Conservation (phyloP, 352 stramenopile species). For the Phytophthora sp. region DNA sequence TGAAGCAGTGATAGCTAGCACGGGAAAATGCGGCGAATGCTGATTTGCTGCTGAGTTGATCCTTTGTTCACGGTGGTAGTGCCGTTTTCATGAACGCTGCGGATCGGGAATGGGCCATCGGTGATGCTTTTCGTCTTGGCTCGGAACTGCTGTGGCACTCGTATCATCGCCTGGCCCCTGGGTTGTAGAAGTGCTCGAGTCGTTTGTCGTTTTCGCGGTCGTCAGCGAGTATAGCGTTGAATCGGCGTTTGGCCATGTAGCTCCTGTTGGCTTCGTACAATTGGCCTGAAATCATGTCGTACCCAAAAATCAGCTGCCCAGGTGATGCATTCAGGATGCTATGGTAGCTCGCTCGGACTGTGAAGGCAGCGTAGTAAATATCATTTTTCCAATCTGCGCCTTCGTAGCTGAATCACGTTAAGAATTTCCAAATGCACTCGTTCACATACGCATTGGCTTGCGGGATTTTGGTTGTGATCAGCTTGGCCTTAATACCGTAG, state of each 20-base stretch:
- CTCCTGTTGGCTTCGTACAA: conserved; percentile 17
- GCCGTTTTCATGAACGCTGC: background rate
- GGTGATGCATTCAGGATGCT: conserved; percentile 14
- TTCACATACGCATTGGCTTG: conserved; percentile 18
- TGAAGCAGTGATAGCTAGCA: background rate
- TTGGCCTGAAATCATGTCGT: conserved; percentile 19
- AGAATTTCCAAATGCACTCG: background rate
- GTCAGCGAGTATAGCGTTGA: conserved; percentile 13
- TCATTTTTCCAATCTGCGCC: background rate
- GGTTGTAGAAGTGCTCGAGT: conserved; percentile 19
- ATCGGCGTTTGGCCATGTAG: conserved; percentile 16
- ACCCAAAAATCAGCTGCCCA: conserved; percentile 9
- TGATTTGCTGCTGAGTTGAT: background rate
- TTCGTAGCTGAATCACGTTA: conserved; percentile 3
- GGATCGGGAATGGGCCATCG: background rate
- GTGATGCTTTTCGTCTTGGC: background rate
- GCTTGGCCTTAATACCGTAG: conserved; percentile 1
- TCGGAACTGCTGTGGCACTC: conserved; percentile 1
- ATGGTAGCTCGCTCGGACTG: conserved; percentile 17
- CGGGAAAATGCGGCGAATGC: background rate
- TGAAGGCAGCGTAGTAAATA: conserved; percentile 12
- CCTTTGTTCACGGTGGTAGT: background rate
- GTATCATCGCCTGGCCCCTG: conserved; percentile 13
- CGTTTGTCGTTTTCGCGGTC: conserved; percentile 20
- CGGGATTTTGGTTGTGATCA: background rate